A percentile compares a stretch with the other conserved stretches of the same genome.
Evolutionary conservation across 176 grass and related monocot species (phyloP).

Genomic region (Tillandsia leiboldiana): DNA sequence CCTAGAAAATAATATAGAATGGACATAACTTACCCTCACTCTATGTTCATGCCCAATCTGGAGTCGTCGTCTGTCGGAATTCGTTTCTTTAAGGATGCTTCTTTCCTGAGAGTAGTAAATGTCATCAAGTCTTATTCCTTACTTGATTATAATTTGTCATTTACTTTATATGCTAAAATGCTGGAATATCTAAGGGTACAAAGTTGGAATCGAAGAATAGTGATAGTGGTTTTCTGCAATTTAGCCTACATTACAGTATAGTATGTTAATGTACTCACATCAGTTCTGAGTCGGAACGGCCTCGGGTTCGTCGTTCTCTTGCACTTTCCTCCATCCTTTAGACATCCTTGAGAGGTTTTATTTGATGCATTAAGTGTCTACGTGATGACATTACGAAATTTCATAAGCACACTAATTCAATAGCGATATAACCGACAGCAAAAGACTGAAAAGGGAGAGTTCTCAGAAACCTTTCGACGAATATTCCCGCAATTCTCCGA

Average conservation of each 20-base stretch:
- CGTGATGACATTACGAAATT: constrained; percentile 8
- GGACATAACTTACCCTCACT: constrained; percentile 8
- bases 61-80: constrained; percentile 44
- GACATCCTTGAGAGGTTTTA: constrained; percentile 26
- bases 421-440: not conserved
- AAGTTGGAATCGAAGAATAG: not conserved
- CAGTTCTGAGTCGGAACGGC: constrained; percentile 85
- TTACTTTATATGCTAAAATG: constrained; percentile 14
- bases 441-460: not conserved
- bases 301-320: constrained; percentile 75
- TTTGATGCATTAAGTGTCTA: constrained; percentile 34
- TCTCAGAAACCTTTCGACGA: constrained; percentile 38
- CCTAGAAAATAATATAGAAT: too few relatives aligned
- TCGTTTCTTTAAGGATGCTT: constrained; percentile 70
- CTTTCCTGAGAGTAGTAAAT: constrained; percentile 36
- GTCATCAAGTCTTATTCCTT: not conserved
- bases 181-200: too few relatives aligned
- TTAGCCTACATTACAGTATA: not conserved
- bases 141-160: too few relatives aligned
- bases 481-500: constrained; percentile 38
- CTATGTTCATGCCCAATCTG: constrained; percentile 11
- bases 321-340: constrained; percentile 37
- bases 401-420: constrained; percentile 1
- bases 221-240: not conserved
- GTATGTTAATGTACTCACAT: constrained; percentile 36